Base-by-base conservation (phyloP, 345 rosid genomes). In the Pugionium dolabratum region DNA sequence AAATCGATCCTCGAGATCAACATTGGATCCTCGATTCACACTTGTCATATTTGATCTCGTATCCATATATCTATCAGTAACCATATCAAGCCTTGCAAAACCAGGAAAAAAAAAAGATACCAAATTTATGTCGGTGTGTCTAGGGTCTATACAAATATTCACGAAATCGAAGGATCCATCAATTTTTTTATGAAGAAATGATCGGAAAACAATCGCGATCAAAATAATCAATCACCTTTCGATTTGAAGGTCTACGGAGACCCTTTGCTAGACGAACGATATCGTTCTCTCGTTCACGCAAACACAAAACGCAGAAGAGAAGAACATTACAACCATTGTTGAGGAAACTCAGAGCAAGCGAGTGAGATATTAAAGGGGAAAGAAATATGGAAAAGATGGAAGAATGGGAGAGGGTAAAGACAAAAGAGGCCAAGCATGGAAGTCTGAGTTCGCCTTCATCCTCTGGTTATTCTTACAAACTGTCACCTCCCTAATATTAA, bases 1-100 rank as follows among this genome's bases (percentile, higher is more conserved):
- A 57, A 80, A 80, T 47, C 70, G 73, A 58, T 79, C 87, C 54
- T 86, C 90, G 70, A 84, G 79, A 70, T 77, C 79, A 75, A 76
- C 85, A 61, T 67, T 67, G 71, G 79, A 74, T 60, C 77, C 82
- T 67, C 76, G 78, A 33, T 71, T 73, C 70, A 76, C 72, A 75
- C 78, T 82, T 58, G 72, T 78, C 28, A 79, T 42, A 54, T 70
- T 77, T 11, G 83, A 77, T 69, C 81, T 56, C 86, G 84, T 84
- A 50, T 83, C 89, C 73, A 78, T 73, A 80, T 81, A 73, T 67
- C 83, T 78, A 71, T 75, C 79, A 75, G 84, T 75, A 67, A 69
- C 83, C 82, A 83, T 87, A 69, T 67, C 44, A 41, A 64, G 1
- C 39, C 55, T 62, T 59, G 39, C 60, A 52, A 50, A 34, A 33